phyloP scores from a whole-genome alignment of 1,284 basidiomycete species.

The Ustilago cynodontis region DNA sequence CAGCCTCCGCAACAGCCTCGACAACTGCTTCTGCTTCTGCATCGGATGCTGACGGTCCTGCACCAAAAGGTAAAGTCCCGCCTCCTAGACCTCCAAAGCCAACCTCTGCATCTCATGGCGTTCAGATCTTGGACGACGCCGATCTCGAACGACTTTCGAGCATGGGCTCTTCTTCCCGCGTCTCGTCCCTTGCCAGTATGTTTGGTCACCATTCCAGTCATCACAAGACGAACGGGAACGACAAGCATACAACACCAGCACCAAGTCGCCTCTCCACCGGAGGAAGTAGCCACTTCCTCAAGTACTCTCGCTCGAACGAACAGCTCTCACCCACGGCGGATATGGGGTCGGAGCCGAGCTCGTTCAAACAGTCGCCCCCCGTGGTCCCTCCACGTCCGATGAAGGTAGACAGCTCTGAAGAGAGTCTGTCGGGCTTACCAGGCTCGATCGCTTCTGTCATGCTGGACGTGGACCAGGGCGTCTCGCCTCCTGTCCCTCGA shows the following conservation, averaged over 20 bases:
- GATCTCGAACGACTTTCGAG: constrained; percentile 41
- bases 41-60: constrained; percentile 34
- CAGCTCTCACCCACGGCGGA: constrained; percentile 35
- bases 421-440: constrained; percentile 27
- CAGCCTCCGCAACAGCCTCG: constrained; percentile 23
- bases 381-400: constrained; percentile 39
- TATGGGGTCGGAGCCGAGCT: constrained; percentile 6
- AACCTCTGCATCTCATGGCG: constrained; percentile 16
- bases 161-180: constrained; percentile 25
- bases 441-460: constrained; percentile 31
- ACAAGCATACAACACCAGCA: neutral
- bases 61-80: constrained; percentile 21
- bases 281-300: constrained; percentile 32
- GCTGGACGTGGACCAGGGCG: constrained; percentile 17
- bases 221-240: constrained; percentile 1
- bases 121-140: constrained; percentile 44
- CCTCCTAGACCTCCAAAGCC: constrained; percentile 47
- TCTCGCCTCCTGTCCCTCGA: constrained; percentile 9
- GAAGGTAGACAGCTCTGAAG: constrained; percentile 32
- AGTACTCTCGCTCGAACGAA: constrained; percentile 49
- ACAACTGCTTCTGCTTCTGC: constrained; percentile 35
- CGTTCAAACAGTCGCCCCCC: constrained; percentile 31
- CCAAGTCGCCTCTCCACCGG: constrained; percentile 30
- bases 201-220: constrained; percentile 26
- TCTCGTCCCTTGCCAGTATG: constrained; percentile 37